Evolutionary conservation across 441 rosid genomes (phyloP), one percentile per base, ranked within the genome.

Genomic region (Daphne laureola): DNA sequence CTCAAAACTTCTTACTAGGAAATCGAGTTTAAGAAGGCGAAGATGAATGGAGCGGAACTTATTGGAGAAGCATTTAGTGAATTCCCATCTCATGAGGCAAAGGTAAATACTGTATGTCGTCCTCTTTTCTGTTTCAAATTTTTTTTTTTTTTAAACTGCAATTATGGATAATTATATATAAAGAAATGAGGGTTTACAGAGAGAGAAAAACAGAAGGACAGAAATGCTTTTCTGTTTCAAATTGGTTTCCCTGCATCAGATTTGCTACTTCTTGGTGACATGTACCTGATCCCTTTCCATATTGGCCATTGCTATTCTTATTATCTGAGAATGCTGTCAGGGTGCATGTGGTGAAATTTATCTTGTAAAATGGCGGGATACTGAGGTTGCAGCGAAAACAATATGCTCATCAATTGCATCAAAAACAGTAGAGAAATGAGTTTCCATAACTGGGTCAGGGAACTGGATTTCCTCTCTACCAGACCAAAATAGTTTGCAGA

Each of bases 331-430:
- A 57, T 43, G 14, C 16, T 31, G 31, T 43, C 76, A 83, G 90
- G 90, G 86, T 61, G n/a, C 84, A 18, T 83, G 64, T 54, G 84
- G 90, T 51, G 90, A 80, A 69, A 66, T 83, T 58, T 83, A 80
- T 66, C 54, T 68, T 38, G 90, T 80, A 53, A 83, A 73, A 55
- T 83, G 86, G 84, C 79, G 82, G 11, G 90, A 82, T 54, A 83
- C 86, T 50, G 80, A 76, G 61, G 69, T 83, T 53, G 86, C 86
- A 6, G 86, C 86, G 46, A 83, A 83, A 67, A 80, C 84, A 17
- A 83, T 80, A 8, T 78, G 80, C 38, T 78, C 86, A 43, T 73
- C 82, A 64, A 80, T 83, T 52, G 84, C 90, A 43, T 75, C 86
- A 64, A 78, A 75, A 65, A 73, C 75, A 14, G 76, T 57, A 52